These are phyloP conservation scores for Blattamonas nauphoetae DNA, from an alignment of 78 protist genomes.

Conservation along the genomic window DNA sequence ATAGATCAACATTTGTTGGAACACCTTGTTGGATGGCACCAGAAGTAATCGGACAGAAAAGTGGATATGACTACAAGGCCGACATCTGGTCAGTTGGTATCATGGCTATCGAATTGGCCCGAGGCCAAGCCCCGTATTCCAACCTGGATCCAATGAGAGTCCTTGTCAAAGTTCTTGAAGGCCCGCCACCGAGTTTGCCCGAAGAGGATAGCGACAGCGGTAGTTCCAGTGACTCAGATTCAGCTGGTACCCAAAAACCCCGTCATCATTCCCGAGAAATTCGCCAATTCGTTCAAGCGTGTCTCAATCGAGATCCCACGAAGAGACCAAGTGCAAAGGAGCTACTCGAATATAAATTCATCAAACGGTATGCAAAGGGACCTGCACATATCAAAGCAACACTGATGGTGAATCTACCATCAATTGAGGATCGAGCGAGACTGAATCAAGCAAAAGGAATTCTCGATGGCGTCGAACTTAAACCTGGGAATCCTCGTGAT, in stretches of 20 bases:
- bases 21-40: slow-evolving; percentile 8
- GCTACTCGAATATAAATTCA: not conserved
- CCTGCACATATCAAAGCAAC: not conserved
- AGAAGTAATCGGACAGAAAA: not conserved
- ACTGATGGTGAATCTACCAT: not conserved
- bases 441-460: too few relatives aligned
- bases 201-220: not conserved
- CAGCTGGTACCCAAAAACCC: too few relatives aligned
- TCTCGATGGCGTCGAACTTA: too few relatives aligned
- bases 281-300: not conserved
- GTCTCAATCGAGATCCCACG: not conserved
- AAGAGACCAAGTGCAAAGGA: not conserved
- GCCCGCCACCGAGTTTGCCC: not conserved
- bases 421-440: too few relatives aligned
- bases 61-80: not conserved
- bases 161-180: not conserved
- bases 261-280: not conserved
- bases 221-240: too few relatives aligned
- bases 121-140: not conserved
- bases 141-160: not conserved
- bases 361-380: not conserved
- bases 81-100: not conserved
- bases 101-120: not conserved
- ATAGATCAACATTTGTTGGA: not conserved
- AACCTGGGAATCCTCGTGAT: too few relatives aligned